Evolutionary conservation across 1,284 basidiomycete species (phyloP), one percentile per base, ranked within the genome.

Genomic region (Paramarasmius palmivorus): DNA sequence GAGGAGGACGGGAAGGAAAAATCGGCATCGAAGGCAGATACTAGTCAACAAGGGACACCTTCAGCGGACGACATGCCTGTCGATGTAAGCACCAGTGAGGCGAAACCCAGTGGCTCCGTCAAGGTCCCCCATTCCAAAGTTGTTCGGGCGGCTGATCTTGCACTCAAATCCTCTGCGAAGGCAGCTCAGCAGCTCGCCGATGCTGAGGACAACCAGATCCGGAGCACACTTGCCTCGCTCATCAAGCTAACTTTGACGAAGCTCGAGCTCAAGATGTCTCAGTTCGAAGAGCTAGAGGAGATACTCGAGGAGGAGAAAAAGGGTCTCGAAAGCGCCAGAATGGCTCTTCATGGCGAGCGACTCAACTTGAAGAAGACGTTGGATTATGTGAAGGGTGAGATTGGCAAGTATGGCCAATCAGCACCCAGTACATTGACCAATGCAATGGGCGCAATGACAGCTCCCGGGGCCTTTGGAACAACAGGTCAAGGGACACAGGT

Each of bases 171-270:
- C 0, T 96, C 96, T 1, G 90, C 93, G 2, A 90, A 88, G 62
- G 93, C 95, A 29, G 94, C 96, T 0, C 77, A 83, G 34, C 73
- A 86, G 1, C 83, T 99, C 23, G 92, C 94, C 0, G 79, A 84
- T n/a, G 86, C 90, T 15, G 95, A 97, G 70, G 92, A 97, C 61
- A 72, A 77, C 0, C 87, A 92, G 52, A 90, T 98, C 58, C 85
- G 88, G 45, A 79, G 83, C 49, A 84, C 95, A 20, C 85, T 98
- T 19, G 85, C 90, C 1, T 83, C 88, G 46, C 81, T 98, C 54
- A 92, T 98, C 71, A 90, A 94, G 64, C 83, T 96, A 26, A 97
- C 96, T 54, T 78, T 98, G 44, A 88, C 86, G 17, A 98, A 98
- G 71, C 84, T 99, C 47, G 95, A 98, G 68, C 76, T 95, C 57